phyloP scores from a whole-genome alignment of 495 filamentous ascomycete genomes.

The Glonium stellatum region DNA sequence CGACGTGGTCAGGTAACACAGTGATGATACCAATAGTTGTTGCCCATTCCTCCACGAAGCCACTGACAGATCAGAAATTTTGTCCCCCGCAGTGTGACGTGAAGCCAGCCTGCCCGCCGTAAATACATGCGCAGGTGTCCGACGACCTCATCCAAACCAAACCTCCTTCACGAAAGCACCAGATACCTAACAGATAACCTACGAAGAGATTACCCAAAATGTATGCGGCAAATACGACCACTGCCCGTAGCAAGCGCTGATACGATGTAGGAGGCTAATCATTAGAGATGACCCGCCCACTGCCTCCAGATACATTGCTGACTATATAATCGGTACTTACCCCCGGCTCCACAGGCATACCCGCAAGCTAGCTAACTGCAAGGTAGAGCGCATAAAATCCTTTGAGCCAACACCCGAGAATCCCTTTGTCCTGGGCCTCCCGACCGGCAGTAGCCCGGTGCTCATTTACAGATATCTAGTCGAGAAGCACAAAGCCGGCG shows the following conservation, averaged over 20 bases:
- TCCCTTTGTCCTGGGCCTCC: conserved; percentile 77
- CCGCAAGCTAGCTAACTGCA: conserved; percentile 9
- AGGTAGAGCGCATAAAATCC: conserved; percentile 57
- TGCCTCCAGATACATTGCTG: conserved; percentile 68
- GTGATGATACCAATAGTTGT: neutral
- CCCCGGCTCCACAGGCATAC: conserved; percentile 6
- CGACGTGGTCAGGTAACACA: conserved; percentile 11
- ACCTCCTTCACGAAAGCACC: neutral
- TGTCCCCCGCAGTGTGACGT: neutral
- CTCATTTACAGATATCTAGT: conserved; percentile 73
- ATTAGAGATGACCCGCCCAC: conserved; percentile 61
- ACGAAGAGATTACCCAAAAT: conserved; percentile 12
- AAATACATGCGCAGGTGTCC: conserved; percentile 4
- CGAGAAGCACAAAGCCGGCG: conserved; percentile 64
- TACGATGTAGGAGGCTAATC: conserved; percentile 64
- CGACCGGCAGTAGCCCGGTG: conserved; percentile 73
- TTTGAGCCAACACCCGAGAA: conserved; percentile 62
- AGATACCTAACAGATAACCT: neutral
- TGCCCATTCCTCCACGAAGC: neutral
- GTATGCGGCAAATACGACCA: conserved; percentile 9
- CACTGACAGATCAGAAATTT: neutral
- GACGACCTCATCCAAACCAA: neutral
- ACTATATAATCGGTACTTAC: conserved; percentile 69
- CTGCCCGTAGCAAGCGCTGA: conserved; percentile 7
- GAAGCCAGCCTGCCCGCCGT: neutral